Base-by-base conservation (phyloP, 345 rosid species). In the Hirschfeldia incana region DNA sequence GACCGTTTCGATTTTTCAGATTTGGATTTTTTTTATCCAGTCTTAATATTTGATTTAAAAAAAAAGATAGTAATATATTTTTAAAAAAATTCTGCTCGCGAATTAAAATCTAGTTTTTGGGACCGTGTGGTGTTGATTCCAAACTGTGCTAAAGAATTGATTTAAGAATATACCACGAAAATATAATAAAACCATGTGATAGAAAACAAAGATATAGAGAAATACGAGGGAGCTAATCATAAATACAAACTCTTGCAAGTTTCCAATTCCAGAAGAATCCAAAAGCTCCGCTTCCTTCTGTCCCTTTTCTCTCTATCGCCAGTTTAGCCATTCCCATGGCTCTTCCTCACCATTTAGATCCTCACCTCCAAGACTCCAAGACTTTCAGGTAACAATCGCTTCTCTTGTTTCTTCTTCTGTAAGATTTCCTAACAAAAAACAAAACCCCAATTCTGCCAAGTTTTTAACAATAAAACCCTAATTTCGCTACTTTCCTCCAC, bases 311-410 rank as follows among this genome's bases (percentile, higher is more conserved):
- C 63, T 78, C 81, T 86, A 46, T 77, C 9, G 2, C 39, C 26
- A 59, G 36, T 61, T 57, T 27, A 3, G 46, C 59, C 77, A 46
- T 85, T 87, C 69, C 69, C 69, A 78, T 78, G 98, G 97, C 93
- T 80, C 80, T 84, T 33, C 93, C 86, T 80, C 93, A 78, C 32
- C 89, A 84, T 37, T 84, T 87, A 65, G 91, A 88, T 27, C 87
- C 78, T 59, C 86, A 79, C 10, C 86, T 81, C 0, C 95, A 83
- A 5, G 85, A 70, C 11, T 72, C 92, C 7, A 85, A 83, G 69
- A 86, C 57, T 80, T 84, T 84, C 76, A 89, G 96, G 96, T 86
- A 60, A 44, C 32, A 12, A 21, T 46, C 7, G 12, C 55, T 46
- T 46, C 55, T 46, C 2, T 21, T 57, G 67, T 27, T 64, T 57